A percentile compares a stretch with the other conserved stretches of the same genome.
phyloP scores from a whole-genome alignment of 176 grass and related monocot species.

The Aegilops sharonensis region DNA sequence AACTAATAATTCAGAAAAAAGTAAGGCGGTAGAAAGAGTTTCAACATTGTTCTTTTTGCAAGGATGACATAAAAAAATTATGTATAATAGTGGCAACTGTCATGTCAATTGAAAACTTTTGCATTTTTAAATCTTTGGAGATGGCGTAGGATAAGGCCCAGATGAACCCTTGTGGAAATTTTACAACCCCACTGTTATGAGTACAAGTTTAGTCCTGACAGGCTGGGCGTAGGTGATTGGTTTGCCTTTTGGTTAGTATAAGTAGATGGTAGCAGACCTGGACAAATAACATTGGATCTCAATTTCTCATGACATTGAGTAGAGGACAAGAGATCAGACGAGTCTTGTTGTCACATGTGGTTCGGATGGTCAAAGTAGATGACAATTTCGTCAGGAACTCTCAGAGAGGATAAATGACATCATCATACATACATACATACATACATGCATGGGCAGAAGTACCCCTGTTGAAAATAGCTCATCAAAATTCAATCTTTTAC shows the following conservation, averaged over 20 bases:
- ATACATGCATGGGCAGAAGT: not conserved
- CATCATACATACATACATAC: not conserved
- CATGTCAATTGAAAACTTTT: not conserved
- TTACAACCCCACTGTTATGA: not conserved
- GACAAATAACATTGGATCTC: conserved; percentile 8
- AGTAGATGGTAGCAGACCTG: conserved; percentile 18
- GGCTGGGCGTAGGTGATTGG: conserved; percentile 10
- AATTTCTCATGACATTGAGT: not conserved
- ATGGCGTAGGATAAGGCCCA: not conserved
- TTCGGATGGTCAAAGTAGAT: conserved; percentile 36
- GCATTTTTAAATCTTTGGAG: not conserved
- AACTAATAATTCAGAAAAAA: conserved; percentile 23
- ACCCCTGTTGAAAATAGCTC: not conserved
- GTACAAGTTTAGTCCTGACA: not conserved
- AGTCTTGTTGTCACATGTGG: conserved; percentile 14
- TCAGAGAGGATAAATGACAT: conserved; percentile 19
- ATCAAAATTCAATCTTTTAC: not conserved
- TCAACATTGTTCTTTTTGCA: not conserved
- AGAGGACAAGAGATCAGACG: conserved; percentile 33
- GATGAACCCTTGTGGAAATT: not conserved
- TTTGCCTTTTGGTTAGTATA: conserved; percentile 31
- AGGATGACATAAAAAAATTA: not conserved
- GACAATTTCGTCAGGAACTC: conserved; percentile 42
- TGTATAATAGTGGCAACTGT: not conserved
- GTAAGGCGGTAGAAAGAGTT: not conserved